Evolutionary conservation across 768 basidiomycete genomes (phyloP).

Genomic region (Tremella mesenterica): DNA sequence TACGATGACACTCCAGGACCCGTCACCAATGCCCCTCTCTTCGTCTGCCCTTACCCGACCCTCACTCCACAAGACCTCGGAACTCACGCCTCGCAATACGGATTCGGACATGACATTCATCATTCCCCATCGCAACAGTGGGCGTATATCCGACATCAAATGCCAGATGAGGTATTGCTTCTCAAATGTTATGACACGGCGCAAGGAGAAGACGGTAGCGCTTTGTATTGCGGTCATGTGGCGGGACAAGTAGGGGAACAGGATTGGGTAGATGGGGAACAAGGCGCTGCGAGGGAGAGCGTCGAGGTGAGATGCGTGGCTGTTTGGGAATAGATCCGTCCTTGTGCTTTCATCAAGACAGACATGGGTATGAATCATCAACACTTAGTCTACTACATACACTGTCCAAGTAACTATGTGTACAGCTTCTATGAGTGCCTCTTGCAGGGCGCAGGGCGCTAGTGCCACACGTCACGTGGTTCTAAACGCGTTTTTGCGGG

Average conservation of each 20-base stretch:
- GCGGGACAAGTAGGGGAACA: slow-evolving; percentile 16
- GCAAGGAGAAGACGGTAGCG: slow-evolving; percentile 15
- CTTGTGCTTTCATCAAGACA: too few species aligned
- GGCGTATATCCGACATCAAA: slow-evolving; percentile 28
- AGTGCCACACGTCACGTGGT: too few species aligned
- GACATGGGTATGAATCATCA: too few species aligned
- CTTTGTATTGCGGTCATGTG: slow-evolving; percentile 15
- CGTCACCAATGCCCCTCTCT: slow-evolving; percentile 30
- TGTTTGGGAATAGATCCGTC: slow-evolving; percentile 3
- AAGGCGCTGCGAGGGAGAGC: not conserved
- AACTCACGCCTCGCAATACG: slow-evolving; percentile 16
- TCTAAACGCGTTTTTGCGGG: too few species aligned
- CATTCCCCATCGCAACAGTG: slow-evolving; percentile 18
- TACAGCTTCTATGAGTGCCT: too few species aligned
- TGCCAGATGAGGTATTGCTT: slow-evolving; percentile 25
- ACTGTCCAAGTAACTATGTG: too few species aligned
- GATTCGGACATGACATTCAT: slow-evolving; percentile 17
- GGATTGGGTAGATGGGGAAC: not conserved
- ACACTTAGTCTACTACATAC: too few species aligned
- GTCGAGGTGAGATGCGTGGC: slow-evolving; percentile 4
- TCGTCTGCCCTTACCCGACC: slow-evolving; percentile 7
- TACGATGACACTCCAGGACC: too few species aligned
- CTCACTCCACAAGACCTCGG: slow-evolving; percentile 5
- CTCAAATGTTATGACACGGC: slow-evolving; percentile 28
- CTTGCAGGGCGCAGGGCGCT: too few species aligned